phyloP scores from a whole-genome alignment of 179 eudicot genomes.

The Patellifolia procumbens region DNA sequence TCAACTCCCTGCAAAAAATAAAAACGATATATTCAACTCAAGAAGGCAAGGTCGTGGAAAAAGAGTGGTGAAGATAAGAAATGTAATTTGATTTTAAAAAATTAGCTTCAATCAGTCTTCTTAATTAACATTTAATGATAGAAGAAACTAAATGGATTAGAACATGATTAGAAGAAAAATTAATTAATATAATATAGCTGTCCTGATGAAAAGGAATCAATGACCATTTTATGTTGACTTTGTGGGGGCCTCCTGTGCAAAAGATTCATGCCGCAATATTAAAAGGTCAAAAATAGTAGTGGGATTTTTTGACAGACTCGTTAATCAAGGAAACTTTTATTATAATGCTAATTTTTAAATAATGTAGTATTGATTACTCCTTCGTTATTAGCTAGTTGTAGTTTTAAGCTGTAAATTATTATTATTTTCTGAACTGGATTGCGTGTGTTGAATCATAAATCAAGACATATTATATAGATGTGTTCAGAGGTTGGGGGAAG shows the following conservation, averaged over 20 bases:
- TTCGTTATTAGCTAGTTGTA: background rate
- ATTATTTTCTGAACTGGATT: background rate
- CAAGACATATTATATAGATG: background rate
- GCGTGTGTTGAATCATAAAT: slow-evolving; percentile 13
- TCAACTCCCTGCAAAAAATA: no score
- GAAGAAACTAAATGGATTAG: slow-evolving; percentile 23
- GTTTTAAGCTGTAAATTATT: slow-evolving; percentile 4
- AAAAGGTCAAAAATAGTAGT: slow-evolving; percentile 12
- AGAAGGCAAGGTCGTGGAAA: slow-evolving; percentile 29
- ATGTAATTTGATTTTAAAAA: slow-evolving; percentile 3
- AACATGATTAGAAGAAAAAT: slow-evolving; percentile 5
- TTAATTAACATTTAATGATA: slow-evolving; percentile 22
- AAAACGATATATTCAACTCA: slow-evolving; percentile 27
- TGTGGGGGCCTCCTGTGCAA: slow-evolving; percentile 27
- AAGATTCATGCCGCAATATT: slow-evolving; percentile 22
- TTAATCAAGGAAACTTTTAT: background rate
- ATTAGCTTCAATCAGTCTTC: slow-evolving; percentile 13
- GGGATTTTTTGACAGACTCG: slow-evolving; percentile 9
- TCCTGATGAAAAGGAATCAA: slow-evolving; percentile 22
- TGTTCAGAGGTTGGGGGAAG: background rate
- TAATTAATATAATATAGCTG: slow-evolving; percentile 16
- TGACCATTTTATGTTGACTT: slow-evolving; percentile 33
- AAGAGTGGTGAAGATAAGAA: slow-evolving; percentile 32
- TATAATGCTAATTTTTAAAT: background rate
- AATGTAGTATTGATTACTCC: background rate